These are phyloP conservation scores for Curvularia sp. DNA, from an alignment of 2,329 filamentous ascomycete species.

Conservation along the genomic window DNA sequence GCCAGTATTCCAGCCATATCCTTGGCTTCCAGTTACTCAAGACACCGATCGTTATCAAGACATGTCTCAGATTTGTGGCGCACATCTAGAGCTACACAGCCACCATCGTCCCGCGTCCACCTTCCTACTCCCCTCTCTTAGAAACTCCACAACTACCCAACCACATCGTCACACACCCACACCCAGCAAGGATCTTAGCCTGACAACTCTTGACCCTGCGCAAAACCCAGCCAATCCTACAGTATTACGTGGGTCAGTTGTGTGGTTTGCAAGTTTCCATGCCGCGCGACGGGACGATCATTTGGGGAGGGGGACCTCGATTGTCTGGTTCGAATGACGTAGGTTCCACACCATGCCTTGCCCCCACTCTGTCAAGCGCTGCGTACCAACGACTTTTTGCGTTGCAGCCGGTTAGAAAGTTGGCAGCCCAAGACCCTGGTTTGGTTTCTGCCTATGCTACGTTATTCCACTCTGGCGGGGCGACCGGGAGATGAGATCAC, in stretches of 20 bases:
- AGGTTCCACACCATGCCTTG: not conserved
- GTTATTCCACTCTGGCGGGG: not conserved
- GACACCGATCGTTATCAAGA: not conserved
- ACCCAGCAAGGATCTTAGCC: not conserved
- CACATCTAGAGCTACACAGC: not conserved
- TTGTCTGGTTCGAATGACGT: slow-evolving; percentile 3
- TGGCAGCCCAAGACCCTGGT: not conserved
- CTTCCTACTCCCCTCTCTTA: not conserved
- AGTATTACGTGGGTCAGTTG: not conserved
- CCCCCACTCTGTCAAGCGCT: not conserved
- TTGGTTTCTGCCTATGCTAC: not conserved
- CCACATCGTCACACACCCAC: not conserved
- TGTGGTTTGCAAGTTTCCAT: not conserved
- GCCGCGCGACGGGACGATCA: slow-evolving; percentile 2
- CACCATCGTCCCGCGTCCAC: not conserved
- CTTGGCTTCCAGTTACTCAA: not conserved
- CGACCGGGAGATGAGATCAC: slow-evolving; percentile 29
- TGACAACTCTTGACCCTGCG: not conserved
- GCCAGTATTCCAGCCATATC: not conserved
- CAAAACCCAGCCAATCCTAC: not conserved
- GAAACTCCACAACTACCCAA: not conserved
- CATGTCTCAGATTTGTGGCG: not conserved
- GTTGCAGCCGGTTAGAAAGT: not conserved
- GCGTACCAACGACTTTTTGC: not conserved
- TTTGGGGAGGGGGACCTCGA: not conserved